phyloP scores from a whole-genome alignment of 768 basidiomycete genomes.

The Aureoboletus auriporus region DNA sequence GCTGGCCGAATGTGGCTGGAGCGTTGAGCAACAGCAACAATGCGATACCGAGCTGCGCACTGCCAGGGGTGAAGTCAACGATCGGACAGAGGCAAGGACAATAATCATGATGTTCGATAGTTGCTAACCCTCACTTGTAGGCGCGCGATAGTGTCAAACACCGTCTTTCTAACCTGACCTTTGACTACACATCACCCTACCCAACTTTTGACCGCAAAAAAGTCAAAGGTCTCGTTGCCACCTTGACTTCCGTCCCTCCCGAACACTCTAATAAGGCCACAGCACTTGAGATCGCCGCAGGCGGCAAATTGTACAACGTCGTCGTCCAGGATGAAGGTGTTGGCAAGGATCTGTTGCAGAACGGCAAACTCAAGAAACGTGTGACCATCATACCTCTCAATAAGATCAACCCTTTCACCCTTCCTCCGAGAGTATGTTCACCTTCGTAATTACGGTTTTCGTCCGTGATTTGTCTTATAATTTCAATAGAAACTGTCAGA shows the following conservation, averaged over 20 bases:
- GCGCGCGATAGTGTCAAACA: constrained; percentile 65
- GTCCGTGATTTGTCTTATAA: background rate
- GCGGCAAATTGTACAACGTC: constrained; percentile 86
- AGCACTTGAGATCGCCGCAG: constrained; percentile 90
- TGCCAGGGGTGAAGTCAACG: constrained; percentile 51
- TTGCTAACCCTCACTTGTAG: constrained; percentile 35
- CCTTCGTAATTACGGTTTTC: background rate
- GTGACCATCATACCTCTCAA: constrained; percentile 93
- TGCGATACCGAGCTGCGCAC: constrained; percentile 46
- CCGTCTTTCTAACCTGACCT: constrained; percentile 68
- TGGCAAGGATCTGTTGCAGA: constrained; percentile 79
- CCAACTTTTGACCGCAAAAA: constrained; percentile 78
- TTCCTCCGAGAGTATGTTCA: constrained; percentile 45
- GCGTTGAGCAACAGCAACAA: constrained; percentile 64
- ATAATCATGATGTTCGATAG: background rate
- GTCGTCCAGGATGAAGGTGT: constrained; percentile 89
- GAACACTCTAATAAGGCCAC: constrained; percentile 76
- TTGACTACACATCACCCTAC: constrained; percentile 74
- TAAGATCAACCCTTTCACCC: constrained; percentile 71
- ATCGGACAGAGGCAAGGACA: constrained; percentile 56
- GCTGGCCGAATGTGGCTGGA: constrained; percentile 69
- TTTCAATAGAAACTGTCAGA: constrained; percentile 66
- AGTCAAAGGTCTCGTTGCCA: constrained; percentile 90
- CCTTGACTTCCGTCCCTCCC: constrained; percentile 72
- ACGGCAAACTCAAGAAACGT: constrained; percentile 75